phyloP scores from a whole-genome alignment of 2,329 filamentous ascomycete genomes.

The Ophiostoma pallidulum region DNA sequence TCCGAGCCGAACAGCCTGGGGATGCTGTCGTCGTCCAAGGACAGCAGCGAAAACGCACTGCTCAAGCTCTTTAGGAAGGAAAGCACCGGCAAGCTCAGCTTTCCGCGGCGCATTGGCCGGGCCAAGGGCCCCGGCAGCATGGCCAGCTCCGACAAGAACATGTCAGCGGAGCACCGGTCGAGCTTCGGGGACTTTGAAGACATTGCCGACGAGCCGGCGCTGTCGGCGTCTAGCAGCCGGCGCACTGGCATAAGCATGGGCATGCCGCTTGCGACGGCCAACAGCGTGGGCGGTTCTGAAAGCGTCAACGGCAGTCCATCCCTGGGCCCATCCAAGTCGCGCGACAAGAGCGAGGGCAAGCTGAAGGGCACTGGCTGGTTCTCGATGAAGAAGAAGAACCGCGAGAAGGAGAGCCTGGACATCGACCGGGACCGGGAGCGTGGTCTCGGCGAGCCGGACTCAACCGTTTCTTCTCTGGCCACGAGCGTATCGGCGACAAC shows the following conservation, averaged over 20 bases:
- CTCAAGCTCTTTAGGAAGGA: slow-evolving; percentile 59
- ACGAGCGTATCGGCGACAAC: neutral
- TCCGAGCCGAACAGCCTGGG: slow-evolving; percentile 39
- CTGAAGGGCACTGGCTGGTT: slow-evolving; percentile 37
- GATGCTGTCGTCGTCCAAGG: slow-evolving; percentile 32
- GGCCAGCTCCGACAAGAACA: slow-evolving; percentile 47
- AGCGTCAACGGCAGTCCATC: slow-evolving; percentile 42
- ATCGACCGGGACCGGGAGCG: slow-evolving; percentile 31
- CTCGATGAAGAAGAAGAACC: slow-evolving; percentile 51
- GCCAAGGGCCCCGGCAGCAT: slow-evolving; percentile 46
- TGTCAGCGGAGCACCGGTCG: slow-evolving; percentile 41
- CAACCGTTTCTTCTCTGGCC: slow-evolving; percentile 11
- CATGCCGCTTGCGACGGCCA: slow-evolving; percentile 1
- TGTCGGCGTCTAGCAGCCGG: slow-evolving; percentile 12
- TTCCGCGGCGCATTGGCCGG: slow-evolving; percentile 41
- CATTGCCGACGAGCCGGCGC: slow-evolving; percentile 33
- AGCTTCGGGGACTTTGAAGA: slow-evolving; percentile 50
- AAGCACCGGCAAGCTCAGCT: slow-evolving; percentile 55
- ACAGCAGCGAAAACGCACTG: slow-evolving; percentile 41
- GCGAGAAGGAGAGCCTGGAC: slow-evolving; percentile 48
- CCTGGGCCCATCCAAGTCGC: slow-evolving; percentile 40
- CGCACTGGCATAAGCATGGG: slow-evolving; percentile 22
- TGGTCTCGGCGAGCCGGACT: slow-evolving; percentile 13
- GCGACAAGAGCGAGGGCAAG: slow-evolving; percentile 28
- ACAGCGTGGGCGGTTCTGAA: neutral